Evolutionary conservation across 371 early-diverging fungal genomes (phyloP).

Genomic region (Neoconidiobolus thromboides): DNA sequence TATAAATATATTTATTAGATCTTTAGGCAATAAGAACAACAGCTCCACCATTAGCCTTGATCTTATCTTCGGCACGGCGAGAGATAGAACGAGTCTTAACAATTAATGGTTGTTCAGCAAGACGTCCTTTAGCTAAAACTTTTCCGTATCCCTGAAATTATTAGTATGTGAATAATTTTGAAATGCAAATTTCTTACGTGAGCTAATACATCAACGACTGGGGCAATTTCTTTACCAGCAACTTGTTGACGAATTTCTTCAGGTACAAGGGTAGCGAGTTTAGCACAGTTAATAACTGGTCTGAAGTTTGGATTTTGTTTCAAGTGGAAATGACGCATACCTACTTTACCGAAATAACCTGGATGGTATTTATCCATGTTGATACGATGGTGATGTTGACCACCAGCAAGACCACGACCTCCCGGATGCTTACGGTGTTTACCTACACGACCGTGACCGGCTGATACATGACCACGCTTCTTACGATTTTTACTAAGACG

Average conservation of each 20-base stretch:
- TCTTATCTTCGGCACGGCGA: constrained; percentile 93
- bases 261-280: constrained; percentile 86
- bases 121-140: constrained; percentile 90
- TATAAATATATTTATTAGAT: too few relatives aligned
- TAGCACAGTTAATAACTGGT: constrained; percentile 84
- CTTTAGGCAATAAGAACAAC: constrained; percentile 23
- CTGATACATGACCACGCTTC: constrained; percentile 84
- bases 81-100: constrained; percentile 96
- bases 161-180: constrained; percentile 2
- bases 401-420: constrained; percentile 99
- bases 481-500: constrained; percentile 71
- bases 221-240: constrained; percentile 76
- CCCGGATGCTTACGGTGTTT: constrained; percentile 99
- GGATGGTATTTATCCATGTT: constrained; percentile 99
- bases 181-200: constrained; percentile 22
- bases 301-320: constrained; percentile 81
- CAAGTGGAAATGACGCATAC: constrained; percentile 98
- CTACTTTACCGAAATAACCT: constrained; percentile 99
- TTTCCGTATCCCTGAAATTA: constrained; percentile 75
- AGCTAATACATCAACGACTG: constrained; percentile 81
- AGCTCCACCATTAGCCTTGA: constrained; percentile 95
- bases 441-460: constrained; percentile 85
- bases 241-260: constrained; percentile 77
- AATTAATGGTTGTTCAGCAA: constrained; percentile 85
- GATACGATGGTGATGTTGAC: constrained; percentile 98